Conservation (phyloP, 163 green algal species). For the Scenedesmus sp. region DNA sequence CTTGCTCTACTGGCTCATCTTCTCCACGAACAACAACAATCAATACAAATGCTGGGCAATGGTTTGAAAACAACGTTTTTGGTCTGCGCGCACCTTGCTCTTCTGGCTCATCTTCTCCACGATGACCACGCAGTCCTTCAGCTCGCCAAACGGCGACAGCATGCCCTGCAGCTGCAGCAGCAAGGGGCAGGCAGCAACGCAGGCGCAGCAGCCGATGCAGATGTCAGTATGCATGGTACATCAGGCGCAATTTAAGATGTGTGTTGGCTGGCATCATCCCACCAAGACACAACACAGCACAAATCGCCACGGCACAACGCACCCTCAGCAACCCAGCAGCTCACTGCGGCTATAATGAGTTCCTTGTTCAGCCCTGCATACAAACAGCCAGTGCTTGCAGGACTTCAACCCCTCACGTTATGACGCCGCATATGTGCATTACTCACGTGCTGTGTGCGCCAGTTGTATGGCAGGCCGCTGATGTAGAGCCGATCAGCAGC, state of each 20-base stretch:
- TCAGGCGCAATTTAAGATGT: background rate
- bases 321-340: too few relatives aligned
- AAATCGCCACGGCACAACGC: too few relatives aligned
- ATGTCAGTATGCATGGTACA: background rate
- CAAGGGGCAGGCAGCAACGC: background rate
- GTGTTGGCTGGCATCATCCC: too few relatives aligned
- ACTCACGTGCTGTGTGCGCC: constrained; percentile 47
- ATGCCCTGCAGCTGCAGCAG: constrained; percentile 43
- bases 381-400: too few relatives aligned
- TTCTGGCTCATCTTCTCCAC: constrained; percentile 51
- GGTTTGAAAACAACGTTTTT: background rate
- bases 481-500: constrained; percentile 37
- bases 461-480: constrained; percentile 50
- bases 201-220: background rate
- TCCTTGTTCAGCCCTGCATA: too few relatives aligned
- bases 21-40: background rate
- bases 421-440: too few relatives aligned
- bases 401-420: too few relatives aligned
- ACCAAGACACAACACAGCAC: too few relatives aligned
- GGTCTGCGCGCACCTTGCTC: constrained; percentile 24
- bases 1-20: too few relatives aligned
- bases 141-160: constrained; percentile 49
- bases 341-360: too few relatives aligned
- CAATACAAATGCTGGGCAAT: too few relatives aligned
- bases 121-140: constrained; percentile 52